These are phyloP conservation scores for Mrakiaceae sp. DNA, from an alignment of 1,284 basidiomycete genomes.

Conservation along the genomic window DNA sequence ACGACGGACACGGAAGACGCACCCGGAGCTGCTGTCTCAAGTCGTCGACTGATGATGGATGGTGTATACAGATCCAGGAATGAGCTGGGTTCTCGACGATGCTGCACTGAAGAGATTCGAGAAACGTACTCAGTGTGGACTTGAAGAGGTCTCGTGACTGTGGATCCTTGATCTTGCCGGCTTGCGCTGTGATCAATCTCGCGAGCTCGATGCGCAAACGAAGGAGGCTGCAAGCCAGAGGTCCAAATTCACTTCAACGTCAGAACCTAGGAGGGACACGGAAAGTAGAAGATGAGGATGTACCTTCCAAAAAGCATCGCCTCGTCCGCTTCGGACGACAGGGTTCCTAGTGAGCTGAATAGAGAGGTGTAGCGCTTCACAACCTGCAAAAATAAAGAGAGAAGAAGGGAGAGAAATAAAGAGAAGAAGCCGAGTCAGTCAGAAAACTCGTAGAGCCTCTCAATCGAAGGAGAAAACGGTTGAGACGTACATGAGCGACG, in stretches of 20 bases:
- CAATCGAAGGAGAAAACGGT: no score
- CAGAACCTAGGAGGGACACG: not conserved
- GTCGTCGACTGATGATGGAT: no score
- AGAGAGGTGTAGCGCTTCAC: constrained; percentile 53
- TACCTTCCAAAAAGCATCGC: constrained; percentile 83
- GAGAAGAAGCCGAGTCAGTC: not conserved
- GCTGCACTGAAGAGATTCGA: no score
- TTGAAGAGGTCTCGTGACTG: constrained; percentile 17
- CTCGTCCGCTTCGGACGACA: constrained; percentile 66
- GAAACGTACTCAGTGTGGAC: no score
- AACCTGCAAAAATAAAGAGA: constrained; percentile 26
- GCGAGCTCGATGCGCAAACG: constrained; percentile 63
- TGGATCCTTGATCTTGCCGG: constrained; percentile 49
- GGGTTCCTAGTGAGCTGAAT: constrained; percentile 60
- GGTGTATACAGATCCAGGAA: no score
- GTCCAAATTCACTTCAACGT: not conserved
- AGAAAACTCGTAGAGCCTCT: not conserved
- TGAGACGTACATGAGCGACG: constrained; percentile 47
- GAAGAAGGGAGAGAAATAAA: not conserved
- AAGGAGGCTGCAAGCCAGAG: constrained; percentile 43
- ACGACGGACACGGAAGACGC: no score
- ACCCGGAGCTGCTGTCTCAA: no score
- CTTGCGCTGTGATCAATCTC: constrained; percentile 57
- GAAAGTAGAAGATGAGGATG: not conserved
- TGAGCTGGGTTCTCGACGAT: no score